Evolutionary conservation across 768 basidiomycete genomes (phyloP), one percentile per base, ranked within the genome.

Genomic region (Collybia mongolica): DNA sequence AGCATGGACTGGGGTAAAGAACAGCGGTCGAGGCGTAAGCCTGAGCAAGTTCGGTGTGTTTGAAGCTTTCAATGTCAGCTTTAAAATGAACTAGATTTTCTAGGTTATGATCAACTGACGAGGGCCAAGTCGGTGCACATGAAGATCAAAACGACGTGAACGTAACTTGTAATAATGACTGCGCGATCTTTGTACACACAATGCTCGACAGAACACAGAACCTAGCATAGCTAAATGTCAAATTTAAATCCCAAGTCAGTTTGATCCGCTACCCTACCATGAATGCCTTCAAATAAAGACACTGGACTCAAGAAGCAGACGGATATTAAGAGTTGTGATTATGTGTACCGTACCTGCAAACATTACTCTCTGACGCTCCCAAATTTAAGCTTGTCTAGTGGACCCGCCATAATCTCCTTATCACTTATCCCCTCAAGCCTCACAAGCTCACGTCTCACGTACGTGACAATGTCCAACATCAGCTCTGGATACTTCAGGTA

Each of bases 1-100:
- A 1, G 80, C 90, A 0, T 99, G 97, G 97, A 90, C 87, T 2
- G 97, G 96, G 2, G 87, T 92, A 41, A 98, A 98, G 74, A 73
- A 97, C 60, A 93, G 89, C 48, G 97, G 97, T 20, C 75, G 94
- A 23, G 97, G 96, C 1, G 74, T 98, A 52, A 94, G 91, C 60
- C 70, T 98, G 58, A 93, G 90, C 64, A 86, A 87, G 62, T 93
- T 90, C 55, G 95, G 94, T 92, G 49, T 49, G 82, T 71, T 5
- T 29, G 32, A 5, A 12, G 15, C 47, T 29, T 20, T 5, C 3
- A 37, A 32, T 32, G 17, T 23, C 28, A 2, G n/a, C 43, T 52
- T 7, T n/a, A 6, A 43, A 41, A 32, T 15, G 32, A 15, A 38
- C 15, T 42, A 5, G 42, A 9, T 39, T 56, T 38, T 45, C 8